phyloP scores from a whole-genome alignment of 495 filamentous ascomycete species.

The Xylaria cubensis region DNA sequence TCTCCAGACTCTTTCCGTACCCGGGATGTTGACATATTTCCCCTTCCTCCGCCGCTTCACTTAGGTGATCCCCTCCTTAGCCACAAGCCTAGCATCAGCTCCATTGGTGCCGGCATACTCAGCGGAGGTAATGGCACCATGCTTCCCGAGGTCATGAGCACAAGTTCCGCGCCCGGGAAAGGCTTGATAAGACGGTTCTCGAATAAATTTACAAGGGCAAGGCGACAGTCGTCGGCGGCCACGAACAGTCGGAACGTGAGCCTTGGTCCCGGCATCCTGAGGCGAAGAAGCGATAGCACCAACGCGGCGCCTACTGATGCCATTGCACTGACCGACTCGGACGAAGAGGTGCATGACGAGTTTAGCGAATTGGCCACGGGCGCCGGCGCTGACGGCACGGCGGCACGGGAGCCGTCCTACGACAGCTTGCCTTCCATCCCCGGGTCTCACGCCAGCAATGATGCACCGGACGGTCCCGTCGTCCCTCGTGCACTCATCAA shows the following conservation, averaged over 20 bases:
- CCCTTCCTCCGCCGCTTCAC: constrained; percentile 43
- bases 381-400: constrained; percentile 39
- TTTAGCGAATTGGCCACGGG: constrained; percentile 38
- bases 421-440: constrained; percentile 47
- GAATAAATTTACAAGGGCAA: constrained; percentile 49
- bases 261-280: constrained; percentile 84
- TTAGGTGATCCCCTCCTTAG: constrained; percentile 54
- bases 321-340: constrained; percentile 68
- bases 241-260: constrained; percentile 81
- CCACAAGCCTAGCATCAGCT: constrained; percentile 47
- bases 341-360: constrained; percentile 62
- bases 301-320: constrained; percentile 60
- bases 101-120: constrained; percentile 40
- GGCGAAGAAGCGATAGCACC: constrained; percentile 86
- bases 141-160: constrained; percentile 44
- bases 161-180: constrained; percentile 36
- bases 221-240: constrained; percentile 75
- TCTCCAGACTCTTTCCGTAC: constrained; percentile 48
- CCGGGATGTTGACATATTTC: constrained; percentile 38
- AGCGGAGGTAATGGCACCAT: constrained; percentile 45
- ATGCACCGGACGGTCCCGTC: constrained; percentile 65
- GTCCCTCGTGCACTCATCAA: constrained; percentile 73
- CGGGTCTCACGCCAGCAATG: constrained; percentile 40
- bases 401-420: constrained; percentile 42
- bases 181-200: constrained; percentile 55